Evolutionary conservation across 192 early-diverging fungal genomes (phyloP).

Genomic region (Coemansia sp.): DNA sequence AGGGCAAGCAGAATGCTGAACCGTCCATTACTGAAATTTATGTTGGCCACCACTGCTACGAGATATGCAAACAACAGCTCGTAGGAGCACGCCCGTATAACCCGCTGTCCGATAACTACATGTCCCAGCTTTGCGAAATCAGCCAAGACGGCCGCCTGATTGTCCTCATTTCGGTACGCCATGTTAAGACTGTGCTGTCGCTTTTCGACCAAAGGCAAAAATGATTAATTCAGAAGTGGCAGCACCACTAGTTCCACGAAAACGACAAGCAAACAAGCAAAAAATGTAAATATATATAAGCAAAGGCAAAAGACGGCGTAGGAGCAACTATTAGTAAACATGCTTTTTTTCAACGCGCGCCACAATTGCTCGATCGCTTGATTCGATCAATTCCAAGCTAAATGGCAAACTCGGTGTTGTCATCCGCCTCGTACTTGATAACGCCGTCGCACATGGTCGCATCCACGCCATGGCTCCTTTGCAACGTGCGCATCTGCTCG

Average conservation of each 20-base stretch:
- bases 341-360: not conserved
- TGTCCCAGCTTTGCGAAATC: slow-evolving; percentile 53
- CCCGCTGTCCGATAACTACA: slow-evolving; percentile 38
- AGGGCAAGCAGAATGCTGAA: slow-evolving; percentile 26
- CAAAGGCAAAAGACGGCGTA: not conserved
- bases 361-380: not conserved
- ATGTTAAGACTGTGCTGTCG: slow-evolving; percentile 11
- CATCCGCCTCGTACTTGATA: slow-evolving; percentile 56
- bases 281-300: not conserved
- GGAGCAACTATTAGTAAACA: not conserved
- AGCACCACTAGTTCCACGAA: not conserved
- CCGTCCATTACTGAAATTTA: slow-evolving; percentile 31
- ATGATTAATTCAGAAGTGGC: not conserved
- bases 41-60: slow-evolving; percentile 34
- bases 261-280: not conserved
- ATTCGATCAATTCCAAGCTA: not conserved
- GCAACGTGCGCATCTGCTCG: slow-evolving; percentile 65
- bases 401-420: slow-evolving; percentile 35
- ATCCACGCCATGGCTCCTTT: slow-evolving; percentile 88
- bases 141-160: slow-evolving; percentile 41
- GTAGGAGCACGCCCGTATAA: slow-evolving; percentile 51
- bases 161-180: slow-evolving; percentile 37
- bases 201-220: slow-evolving; percentile 13
- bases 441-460: slow-evolving; percentile 80
- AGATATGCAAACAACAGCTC: slow-evolving; percentile 44